Base-by-base conservation (phyloP, 768 basidiomycete genomes). In the Mrakia frigida region DNA sequence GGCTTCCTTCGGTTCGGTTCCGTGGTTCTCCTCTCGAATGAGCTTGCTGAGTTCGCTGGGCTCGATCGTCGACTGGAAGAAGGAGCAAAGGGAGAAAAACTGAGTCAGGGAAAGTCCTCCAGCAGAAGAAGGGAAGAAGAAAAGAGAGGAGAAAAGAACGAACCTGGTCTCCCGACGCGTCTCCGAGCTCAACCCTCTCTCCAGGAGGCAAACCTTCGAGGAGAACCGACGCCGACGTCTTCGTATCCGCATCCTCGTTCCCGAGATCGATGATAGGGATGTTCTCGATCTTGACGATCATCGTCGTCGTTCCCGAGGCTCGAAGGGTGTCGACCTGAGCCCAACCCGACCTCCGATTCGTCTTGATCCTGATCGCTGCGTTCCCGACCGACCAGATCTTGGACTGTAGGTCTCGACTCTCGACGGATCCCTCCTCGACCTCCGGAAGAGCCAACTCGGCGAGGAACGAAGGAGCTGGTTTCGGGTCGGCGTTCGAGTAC, bases 401-500 rank as follows among this genome's bases (percentile, higher is more conserved):
- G 82, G 91, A 87, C 78, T 82, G 83, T 56, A 87, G 79, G 1
- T 74, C 41, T 70, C 68, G 39, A 79, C 79, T 35, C 41, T 65
- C 61, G 23, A 56, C n/a, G 9, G 74, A 63, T 79, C 80, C 50
- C 74, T 68, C 69, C 70, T 72, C 61, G 83, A 59, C 83, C 2
- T 88, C 86, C 68, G 88, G 88, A 87, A 90, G 90, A 70, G 96
- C 86, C 72, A 94, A 88, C 50, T 94, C 91, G 78, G 87, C 88
- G 74, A 98, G 87, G 70, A 90, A 86, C 0, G 92, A 93, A 43
- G 86, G 87, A 0, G 93, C 88, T 2, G 96, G 93, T 23, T 92
- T 88, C 1, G 96, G 95, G 81, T 97, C 94, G 23, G 94, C 93
- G 80, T 91, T 94, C 21, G 90, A 93, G 80, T 95, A 98, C 0